phyloP scores from a whole-genome alignment of 352 stramenopile genomes.

The Phytophthora cactorum region DNA sequence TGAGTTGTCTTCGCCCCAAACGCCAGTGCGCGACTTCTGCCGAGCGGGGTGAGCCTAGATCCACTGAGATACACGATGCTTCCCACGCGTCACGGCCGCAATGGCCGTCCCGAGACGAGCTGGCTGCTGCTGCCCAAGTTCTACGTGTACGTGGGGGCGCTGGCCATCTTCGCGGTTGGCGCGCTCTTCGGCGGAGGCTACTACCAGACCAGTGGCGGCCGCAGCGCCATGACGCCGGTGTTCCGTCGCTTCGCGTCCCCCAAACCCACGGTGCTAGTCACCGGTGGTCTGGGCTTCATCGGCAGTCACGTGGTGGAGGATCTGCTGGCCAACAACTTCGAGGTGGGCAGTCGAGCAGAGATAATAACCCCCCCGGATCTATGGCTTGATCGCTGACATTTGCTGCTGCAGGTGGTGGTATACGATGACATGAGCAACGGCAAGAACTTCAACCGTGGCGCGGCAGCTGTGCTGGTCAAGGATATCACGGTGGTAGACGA shows the following conservation, averaged over 20 bases:
- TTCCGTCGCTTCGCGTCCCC: slow-evolving; percentile 36
- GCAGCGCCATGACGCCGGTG: slow-evolving; percentile 30
- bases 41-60: slow-evolving; percentile 1
- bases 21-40: slow-evolving; percentile 29
- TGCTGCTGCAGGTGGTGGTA: slow-evolving; percentile 67
- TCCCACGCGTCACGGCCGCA: slow-evolving; percentile 41
- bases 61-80: slow-evolving; percentile 31
- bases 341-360: slow-evolving; percentile 37
- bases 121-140: slow-evolving; percentile 76
- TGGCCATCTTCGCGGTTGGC: slow-evolving; percentile 70
- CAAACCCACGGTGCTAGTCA: slow-evolving; percentile 76
- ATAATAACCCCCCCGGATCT: slow-evolving; percentile 1
- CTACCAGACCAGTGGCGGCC: slow-evolving; percentile 47
- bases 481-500: slow-evolving; percentile 85
- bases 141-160: slow-evolving; percentile 74
- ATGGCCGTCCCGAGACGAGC: slow-evolving; percentile 53
- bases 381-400: slow-evolving; percentile 2
- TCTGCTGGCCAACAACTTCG: slow-evolving; percentile 74
- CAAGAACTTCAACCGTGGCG: slow-evolving; percentile 82
- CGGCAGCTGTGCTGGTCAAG: slow-evolving; percentile 80
- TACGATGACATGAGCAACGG: slow-evolving; percentile 92
- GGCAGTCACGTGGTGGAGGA: slow-evolving; percentile 88
- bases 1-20: neutral
- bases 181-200: slow-evolving; percentile 74
- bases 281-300: slow-evolving; percentile 84